Percentiles rank a stretch among this genome's conserved stretches.
These are phyloP conservation scores for Phlyctochytrium arcticum DNA, from an alignment of 192 early-diverging fungal genomes.

Conservation along the genomic window DNA sequence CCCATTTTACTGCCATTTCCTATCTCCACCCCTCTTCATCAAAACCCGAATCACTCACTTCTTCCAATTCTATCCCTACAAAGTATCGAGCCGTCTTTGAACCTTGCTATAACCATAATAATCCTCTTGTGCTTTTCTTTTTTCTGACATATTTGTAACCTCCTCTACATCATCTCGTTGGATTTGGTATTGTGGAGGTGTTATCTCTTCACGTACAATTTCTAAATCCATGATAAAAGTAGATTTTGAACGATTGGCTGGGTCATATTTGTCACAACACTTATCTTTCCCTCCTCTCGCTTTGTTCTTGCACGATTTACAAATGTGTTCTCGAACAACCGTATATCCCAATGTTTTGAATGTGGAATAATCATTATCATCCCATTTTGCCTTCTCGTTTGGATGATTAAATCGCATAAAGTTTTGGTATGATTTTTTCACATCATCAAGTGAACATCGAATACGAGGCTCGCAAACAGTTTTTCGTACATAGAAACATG, in stretches of 20 bases:
- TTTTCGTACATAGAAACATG: slow-evolving; percentile 2
- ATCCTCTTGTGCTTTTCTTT: no score
- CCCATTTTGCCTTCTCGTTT: neutral
- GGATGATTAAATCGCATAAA: slow-evolving; percentile 16
- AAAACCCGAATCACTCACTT: no score
- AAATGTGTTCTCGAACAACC: neutral
- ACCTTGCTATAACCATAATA: no score
- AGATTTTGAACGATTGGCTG: neutral
- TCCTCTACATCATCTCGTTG: no score
- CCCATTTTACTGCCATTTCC: no score
- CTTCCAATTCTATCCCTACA: no score
- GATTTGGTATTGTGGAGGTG: no score
- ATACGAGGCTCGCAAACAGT: neutral
- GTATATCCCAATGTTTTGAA: slow-evolving; percentile 9
- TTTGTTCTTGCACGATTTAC: slow-evolving; percentile 8
- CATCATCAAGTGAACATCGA: neutral
- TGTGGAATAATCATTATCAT: slow-evolving; percentile 2
- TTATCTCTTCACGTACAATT: slow-evolving; percentile 1
- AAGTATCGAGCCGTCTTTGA: no score
- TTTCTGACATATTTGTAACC: no score
- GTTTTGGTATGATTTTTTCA: slow-evolving; percentile 6
- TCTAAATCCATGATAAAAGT: neutral
- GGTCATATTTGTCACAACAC: slow-evolving; percentile 3
- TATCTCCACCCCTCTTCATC: no score
- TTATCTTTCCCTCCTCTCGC: slow-evolving; percentile 3